Base-by-base conservation (phyloP, 169 alveolate species). In the Plasmodium falciparum region DNA sequence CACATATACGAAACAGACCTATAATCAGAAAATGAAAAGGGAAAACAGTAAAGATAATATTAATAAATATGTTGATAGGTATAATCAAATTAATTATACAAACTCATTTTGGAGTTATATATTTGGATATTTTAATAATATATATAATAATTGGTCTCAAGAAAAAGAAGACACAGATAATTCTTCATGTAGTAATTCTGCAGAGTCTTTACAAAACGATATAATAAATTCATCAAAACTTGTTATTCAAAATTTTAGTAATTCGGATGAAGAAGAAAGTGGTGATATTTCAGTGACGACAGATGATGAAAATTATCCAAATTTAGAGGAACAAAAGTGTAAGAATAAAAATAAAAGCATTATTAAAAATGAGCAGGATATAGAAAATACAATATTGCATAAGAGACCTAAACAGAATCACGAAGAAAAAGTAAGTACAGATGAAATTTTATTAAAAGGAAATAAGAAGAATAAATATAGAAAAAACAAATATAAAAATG, bases 41-140 rank as follows among this genome's bases (percentile, higher is more conserved):
- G 49, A 13, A 54, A 65, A 65, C 8, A 39, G 1, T 33, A 33
- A 33, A 6, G 9, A 39, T 39, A 5, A 5, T 39, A 39, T 5
- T 39, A 39, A 39, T 5, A 39, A 39, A 39, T 39, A 39, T 39
- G 47, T 39, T 39, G 11, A 5, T 39, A 7, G 9, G 2, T 5
- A 5, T 39, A 39, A 39, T 39, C 47, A 39, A 5, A 7, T 4
- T 39, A 39, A 39, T 5, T 5, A 63, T 63, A 65, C 39, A 5
- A 49, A 43, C 13, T 39, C 89, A 2, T 17, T 76, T 62, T 76
- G 76, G 89, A 65, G 65, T 63, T 76, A 47, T 76, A 24, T 76
- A 13, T 62, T 47, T 65, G 89, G 76, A n/a, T 76, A 76, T 22
- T 76, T 76, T 22, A 76, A 65, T 56, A 75, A 76, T 47, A 63